Conservation (phyloP, 208 protist species). For the Wallacemonas rigidus region DNA sequence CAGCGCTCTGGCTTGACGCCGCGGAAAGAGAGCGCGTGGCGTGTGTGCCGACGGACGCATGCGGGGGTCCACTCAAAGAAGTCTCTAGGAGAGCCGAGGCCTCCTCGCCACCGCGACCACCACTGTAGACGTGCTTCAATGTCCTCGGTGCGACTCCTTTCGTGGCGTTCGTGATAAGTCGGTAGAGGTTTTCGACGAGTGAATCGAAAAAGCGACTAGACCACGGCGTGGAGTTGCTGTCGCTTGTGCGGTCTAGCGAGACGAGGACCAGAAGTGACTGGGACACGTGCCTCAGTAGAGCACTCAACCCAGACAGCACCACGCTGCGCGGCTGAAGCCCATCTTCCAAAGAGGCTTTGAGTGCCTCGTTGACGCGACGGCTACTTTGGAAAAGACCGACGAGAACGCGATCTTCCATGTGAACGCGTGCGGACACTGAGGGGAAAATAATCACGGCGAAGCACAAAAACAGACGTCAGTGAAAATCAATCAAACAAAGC, state of each 20-base stretch:
- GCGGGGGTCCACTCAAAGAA: too few relatives aligned
- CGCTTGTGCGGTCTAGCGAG: background rate
- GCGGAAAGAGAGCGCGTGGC: too few relatives aligned
- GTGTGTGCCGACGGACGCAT: too few relatives aligned
- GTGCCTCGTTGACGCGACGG: background rate
- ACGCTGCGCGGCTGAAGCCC: background rate
- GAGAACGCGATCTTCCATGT: constrained; percentile 6
- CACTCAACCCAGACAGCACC: background rate
- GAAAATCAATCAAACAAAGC: too few relatives aligned
- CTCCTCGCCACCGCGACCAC: too few relatives aligned
- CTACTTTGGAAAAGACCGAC: background rate
- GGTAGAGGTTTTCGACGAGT: constrained; percentile 1
- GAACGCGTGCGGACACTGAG: too few relatives aligned
- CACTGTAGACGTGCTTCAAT: too few relatives aligned
- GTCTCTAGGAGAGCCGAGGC: too few relatives aligned
- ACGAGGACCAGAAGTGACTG: constrained; percentile 15
- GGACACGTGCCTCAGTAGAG: background rate
- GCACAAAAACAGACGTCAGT: too few relatives aligned
- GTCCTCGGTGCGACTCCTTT: too few relatives aligned
- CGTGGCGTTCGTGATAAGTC: background rate
- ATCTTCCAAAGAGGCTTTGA: background rate
- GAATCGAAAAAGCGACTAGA: background rate
- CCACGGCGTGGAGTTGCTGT: background rate
- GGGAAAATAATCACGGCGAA: too few relatives aligned
- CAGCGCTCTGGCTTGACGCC: too few relatives aligned